Conservation (phyloP, 1,284 basidiomycete species). For the Mixia osmundae region DNA sequence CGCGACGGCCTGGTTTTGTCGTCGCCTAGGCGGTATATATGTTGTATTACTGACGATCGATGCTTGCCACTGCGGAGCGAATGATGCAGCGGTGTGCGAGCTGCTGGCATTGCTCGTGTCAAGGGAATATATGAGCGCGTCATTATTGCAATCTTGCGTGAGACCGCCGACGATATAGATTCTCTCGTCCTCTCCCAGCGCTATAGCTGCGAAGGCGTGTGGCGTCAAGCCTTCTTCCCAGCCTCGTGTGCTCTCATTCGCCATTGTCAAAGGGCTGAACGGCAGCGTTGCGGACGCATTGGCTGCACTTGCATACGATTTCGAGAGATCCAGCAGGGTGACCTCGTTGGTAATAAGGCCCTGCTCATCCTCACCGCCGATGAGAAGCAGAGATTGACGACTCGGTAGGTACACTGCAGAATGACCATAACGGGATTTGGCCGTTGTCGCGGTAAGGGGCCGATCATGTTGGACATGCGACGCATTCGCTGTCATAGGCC, state of each 20-base stretch:
- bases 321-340: constrained; percentile 14
- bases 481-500: not conserved
- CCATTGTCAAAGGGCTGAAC: constrained; percentile 8
- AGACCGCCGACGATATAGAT: constrained; percentile 19
- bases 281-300: constrained; percentile 1
- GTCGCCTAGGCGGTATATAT: constrained; percentile 5
- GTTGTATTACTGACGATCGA: too few species aligned
- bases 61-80: too few species aligned
- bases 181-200: constrained; percentile 6
- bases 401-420: constrained; percentile 15
- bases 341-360: constrained; percentile 15
- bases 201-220: constrained; percentile 14
- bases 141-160: constrained; percentile 14
- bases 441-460: too few species aligned
- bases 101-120: not conserved
- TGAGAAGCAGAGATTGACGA: constrained; percentile 12
- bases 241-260: constrained; percentile 8
- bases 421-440: constrained; percentile 17
- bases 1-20: constrained; percentile 8
- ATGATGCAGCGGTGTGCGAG: not conserved
- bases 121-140: constrained; percentile 11
- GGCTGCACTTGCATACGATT: constrained; percentile 9
- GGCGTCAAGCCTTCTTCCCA: constrained; percentile 11
- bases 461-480: not conserved
- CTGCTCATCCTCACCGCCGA: constrained; percentile 11